Conservation (phyloP, 192 early-diverging fungal species). For the Podila clonocystis region DNA sequence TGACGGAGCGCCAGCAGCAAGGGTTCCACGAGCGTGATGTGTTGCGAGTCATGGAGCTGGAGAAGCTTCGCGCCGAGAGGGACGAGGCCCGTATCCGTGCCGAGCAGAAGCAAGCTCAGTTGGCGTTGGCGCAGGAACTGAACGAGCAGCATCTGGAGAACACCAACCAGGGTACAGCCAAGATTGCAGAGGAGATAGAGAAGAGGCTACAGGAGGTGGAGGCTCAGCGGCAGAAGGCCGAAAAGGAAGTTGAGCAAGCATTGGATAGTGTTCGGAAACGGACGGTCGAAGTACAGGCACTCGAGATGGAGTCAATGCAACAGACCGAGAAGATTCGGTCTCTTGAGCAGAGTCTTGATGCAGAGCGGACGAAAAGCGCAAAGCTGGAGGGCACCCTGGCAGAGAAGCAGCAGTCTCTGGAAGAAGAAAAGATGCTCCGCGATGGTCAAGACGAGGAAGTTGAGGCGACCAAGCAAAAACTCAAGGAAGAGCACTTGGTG, state of each 20-base stretch:
- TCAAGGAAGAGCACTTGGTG: constrained; percentile 36
- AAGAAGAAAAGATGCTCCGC: constrained; percentile 11
- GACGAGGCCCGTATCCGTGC: constrained; percentile 4
- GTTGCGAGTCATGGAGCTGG: constrained; percentile 38
- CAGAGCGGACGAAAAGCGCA: constrained; percentile 32
- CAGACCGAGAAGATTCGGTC: constrained; percentile 22
- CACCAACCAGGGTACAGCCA: constrained; percentile 24
- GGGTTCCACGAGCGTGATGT: constrained; percentile 47
- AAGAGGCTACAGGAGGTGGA: constrained; percentile 41
- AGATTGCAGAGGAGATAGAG: constrained; percentile 49
- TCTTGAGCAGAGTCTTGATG: constrained; percentile 23
- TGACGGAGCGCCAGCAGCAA: constrained; percentile 41
- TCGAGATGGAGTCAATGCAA: constrained; percentile 15
- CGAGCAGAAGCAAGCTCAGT: constrained; percentile 29
- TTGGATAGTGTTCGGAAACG: constrained; percentile 37
- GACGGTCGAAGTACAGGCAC: constrained; percentile 23
- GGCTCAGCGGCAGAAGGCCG: constrained; percentile 27
- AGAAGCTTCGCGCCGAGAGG: constrained; percentile 34
- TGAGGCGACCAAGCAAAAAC: constrained; percentile 27
- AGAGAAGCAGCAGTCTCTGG: constrained; percentile 15
- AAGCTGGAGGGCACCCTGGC: constrained; percentile 16
- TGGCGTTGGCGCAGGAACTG: constrained; percentile 33
- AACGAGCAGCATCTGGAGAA: constrained; percentile 40
- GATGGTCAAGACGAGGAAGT: constrained; percentile 17
- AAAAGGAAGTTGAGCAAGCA: constrained; percentile 30